A percentile compares a stretch with the other conserved stretches of the same genome.
Evolutionary conservation across 352 stramenopile species (phyloP).

Genomic region (Globisporangium carolinianum): DNA sequence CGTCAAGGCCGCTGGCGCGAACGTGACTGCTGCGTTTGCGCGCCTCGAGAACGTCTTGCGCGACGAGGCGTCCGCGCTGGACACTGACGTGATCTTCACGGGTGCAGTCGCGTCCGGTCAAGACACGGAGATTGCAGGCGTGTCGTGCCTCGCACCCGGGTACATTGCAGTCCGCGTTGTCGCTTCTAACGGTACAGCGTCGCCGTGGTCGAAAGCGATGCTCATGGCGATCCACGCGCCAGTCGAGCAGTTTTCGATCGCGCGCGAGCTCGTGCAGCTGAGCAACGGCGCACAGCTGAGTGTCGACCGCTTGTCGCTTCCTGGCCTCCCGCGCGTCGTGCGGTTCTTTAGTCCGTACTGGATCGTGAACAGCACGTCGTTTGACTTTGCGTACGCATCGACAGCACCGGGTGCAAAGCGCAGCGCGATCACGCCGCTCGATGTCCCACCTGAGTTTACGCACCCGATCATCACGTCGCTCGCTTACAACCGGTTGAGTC

Average conservation of each 20-base stretch:
- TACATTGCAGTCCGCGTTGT: conserved; percentile 70
- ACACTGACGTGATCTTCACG: conserved; percentile 30
- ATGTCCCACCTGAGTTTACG: conserved; percentile 36
- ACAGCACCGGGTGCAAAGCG: conserved; percentile 44
- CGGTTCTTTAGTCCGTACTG: conserved; percentile 81
- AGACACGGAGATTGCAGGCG: conserved; percentile 66
- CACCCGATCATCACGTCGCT: conserved; percentile 60
- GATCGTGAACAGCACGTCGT: conserved; percentile 79
- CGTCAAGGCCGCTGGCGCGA: conserved; percentile 31
- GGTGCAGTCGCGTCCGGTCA: conserved; percentile 61
- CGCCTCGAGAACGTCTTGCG: conserved; percentile 55
- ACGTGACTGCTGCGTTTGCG: conserved; percentile 46
- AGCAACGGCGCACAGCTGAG: conserved; percentile 55
- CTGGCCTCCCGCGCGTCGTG: conserved; percentile 62
- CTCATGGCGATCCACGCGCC: conserved; percentile 77
- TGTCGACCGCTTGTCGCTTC: conserved; percentile 64
- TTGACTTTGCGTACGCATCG: conserved; percentile 58
- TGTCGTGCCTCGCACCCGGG: conserved; percentile 58
- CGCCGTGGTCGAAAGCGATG: conserved; percentile 76
- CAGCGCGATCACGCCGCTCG: conserved; percentile 36
- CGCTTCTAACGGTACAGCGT: conserved; percentile 23
- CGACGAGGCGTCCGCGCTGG: conserved; percentile 19
- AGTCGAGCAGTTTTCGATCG: conserved; percentile 71
- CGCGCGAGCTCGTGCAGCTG: conserved; percentile 42
- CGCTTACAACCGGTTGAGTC: conserved; percentile 54